These are phyloP conservation scores for Fusarium cicatricum DNA, from an alignment of 2,329 filamentous ascomycete species.

Conservation along the genomic window DNA sequence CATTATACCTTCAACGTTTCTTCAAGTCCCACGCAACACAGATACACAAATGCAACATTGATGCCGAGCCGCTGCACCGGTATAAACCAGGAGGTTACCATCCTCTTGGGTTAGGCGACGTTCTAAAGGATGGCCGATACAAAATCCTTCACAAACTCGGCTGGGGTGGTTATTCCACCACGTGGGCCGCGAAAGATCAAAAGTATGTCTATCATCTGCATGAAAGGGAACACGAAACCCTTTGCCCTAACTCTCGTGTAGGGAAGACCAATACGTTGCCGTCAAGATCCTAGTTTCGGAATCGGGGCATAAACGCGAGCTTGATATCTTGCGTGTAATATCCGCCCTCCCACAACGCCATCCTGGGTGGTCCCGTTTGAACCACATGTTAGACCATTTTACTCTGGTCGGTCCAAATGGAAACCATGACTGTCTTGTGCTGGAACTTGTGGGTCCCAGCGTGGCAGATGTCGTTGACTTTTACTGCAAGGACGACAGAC, in stretches of 20 bases:
- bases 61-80: constrained; percentile 29
- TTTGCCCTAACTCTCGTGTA: neutral
- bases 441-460: constrained; percentile 16
- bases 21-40: no score
- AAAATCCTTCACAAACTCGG: constrained; percentile 54
- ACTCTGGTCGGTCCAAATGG: constrained; percentile 18
- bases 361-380: neutral
- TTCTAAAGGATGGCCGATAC: constrained; percentile 50
- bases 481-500: constrained; percentile 10
- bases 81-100: constrained; percentile 53
- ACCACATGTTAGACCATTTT: constrained; percentile 16
- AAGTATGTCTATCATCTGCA: constrained; percentile 1
- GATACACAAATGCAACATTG: constrained; percentile 12
- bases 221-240: neutral
- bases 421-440: constrained; percentile 15
- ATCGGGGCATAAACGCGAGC: neutral
- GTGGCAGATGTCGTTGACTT: constrained; percentile 4
- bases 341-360: neutral
- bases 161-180: constrained; percentile 53
- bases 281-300: constrained; percentile 21
- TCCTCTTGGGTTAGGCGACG: constrained; percentile 51
- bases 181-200: constrained; percentile 53
- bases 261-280: constrained; percentile 20
- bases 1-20: no score
- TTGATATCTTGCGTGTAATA: constrained; percentile 1